phyloP scores from a whole-genome alignment of 768 basidiomycete genomes.

The Lactifluus subvellereus region DNA sequence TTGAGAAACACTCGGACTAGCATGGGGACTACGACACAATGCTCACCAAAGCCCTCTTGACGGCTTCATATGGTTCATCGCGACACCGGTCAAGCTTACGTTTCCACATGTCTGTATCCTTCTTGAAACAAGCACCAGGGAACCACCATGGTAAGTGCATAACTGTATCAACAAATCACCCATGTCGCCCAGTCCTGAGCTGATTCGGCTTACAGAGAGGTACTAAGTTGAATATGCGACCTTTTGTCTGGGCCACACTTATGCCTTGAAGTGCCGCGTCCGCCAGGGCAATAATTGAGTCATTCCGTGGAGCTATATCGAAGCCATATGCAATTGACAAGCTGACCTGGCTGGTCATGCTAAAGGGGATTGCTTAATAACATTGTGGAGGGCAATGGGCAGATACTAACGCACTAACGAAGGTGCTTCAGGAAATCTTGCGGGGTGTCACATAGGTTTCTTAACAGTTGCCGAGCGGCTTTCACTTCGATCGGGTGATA shows the following conservation, averaged over 20 bases:
- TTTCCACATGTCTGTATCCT: slow-evolving; percentile 18
- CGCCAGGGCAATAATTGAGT: slow-evolving; percentile 41
- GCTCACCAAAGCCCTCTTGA: slow-evolving; percentile 25
- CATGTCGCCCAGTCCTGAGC: not conserved
- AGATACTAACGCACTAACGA: slow-evolving; percentile 34
- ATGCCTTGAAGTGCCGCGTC: slow-evolving; percentile 35
- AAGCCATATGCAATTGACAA: slow-evolving; percentile 45
- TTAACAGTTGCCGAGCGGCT: slow-evolving; percentile 32
- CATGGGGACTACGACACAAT: not conserved
- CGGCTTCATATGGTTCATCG: slow-evolving; percentile 26
- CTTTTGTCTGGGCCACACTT: slow-evolving; percentile 33
- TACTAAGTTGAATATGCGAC: slow-evolving; percentile 42
- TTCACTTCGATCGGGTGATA: slow-evolving; percentile 32
- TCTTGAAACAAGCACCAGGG: slow-evolving; percentile 29
- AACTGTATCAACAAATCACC: slow-evolving; percentile 16
- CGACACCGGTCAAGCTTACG: slow-evolving; percentile 22
- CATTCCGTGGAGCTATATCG: slow-evolving; percentile 35
- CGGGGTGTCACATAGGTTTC: slow-evolving; percentile 32
- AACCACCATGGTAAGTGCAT: slow-evolving; percentile 30
- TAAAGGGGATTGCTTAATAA: not conserved
- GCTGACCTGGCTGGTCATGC: slow-evolving; percentile 34
- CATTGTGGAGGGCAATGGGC: not conserved
- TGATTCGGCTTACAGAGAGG: slow-evolving; percentile 27
- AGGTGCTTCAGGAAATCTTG: slow-evolving; percentile 35
- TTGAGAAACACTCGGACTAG: not conserved